A percentile compares a stretch with the other conserved stretches of the same genome.
These are phyloP conservation scores for Solanum virginianum DNA, from an alignment of 257 asterid species.

Conservation along the genomic window DNA sequence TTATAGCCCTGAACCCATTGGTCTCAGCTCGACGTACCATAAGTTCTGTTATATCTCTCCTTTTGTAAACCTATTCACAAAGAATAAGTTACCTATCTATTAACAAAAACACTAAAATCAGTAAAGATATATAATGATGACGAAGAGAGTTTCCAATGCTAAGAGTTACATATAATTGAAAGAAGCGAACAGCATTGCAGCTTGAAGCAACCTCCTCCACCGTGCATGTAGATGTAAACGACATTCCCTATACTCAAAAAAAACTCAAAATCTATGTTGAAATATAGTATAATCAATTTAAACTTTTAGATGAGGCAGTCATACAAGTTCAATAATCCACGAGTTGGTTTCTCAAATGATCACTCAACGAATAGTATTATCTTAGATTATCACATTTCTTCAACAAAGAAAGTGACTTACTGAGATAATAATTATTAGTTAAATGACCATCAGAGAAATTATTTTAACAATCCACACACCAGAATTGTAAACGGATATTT, in stretches of 20 bases:
- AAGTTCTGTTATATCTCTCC: slow-evolving; percentile 38
- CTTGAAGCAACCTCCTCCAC: slow-evolving; percentile 63
- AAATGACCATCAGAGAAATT: neutral
- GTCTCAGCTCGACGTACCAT: slow-evolving; percentile 58
- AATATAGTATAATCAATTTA: neutral
- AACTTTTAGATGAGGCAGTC: neutral
- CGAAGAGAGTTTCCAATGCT: neutral
- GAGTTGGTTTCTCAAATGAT: neutral
- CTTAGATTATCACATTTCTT: neutral
- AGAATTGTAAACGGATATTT: neutral
- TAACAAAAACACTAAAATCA: neutral
- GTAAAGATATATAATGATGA: neutral
- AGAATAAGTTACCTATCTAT: neutral
- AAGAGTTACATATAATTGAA: slow-evolving; percentile 40
- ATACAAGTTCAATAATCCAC: neutral
- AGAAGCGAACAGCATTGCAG: slow-evolving; percentile 55
- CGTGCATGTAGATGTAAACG: slow-evolving; percentile 39
- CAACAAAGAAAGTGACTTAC: neutral
- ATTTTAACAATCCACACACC: neutral
- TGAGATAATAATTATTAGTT: neutral
- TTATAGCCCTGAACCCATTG: slow-evolving; percentile 49
- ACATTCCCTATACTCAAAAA: slow-evolving; percentile 22
- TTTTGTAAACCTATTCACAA: slow-evolving; percentile 30
- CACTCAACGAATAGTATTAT: neutral
- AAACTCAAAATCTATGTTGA: neutral